phyloP scores from a whole-genome alignment of 148 eudicot species.

The Heliosperma pusillum region DNA sequence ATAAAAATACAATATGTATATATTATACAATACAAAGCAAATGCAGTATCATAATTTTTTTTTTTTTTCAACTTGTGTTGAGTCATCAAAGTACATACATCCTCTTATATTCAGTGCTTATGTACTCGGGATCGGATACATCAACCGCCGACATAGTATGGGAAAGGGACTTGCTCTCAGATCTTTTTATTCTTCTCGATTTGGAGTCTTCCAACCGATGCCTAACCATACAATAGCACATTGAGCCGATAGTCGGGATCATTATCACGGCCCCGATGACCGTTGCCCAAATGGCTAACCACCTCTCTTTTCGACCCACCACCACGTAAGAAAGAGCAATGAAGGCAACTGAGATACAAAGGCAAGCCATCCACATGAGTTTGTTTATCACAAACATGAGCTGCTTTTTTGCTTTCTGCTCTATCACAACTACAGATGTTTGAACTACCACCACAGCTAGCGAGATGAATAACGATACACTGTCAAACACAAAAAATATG shows the following conservation, averaged over 20 bases:
- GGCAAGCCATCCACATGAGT: constrained; percentile 96
- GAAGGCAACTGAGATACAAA: constrained; percentile 76
- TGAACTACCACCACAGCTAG: constrained; percentile 95
- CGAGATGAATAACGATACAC: constrained; percentile 79
- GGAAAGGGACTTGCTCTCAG: constrained; percentile 57
- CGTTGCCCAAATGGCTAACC: constrained; percentile 86
- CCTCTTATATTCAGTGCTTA: constrained; percentile 59
- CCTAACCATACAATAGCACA: constrained; percentile 79
- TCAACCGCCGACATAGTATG: constrained; percentile 50
- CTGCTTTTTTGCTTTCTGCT: constrained; percentile 83
- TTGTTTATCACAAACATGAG: constrained; percentile 95
- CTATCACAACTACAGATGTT: constrained; percentile 87
- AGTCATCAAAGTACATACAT: constrained; percentile 74
- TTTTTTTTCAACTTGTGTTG: background rate
- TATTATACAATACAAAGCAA: constrained; percentile 1
- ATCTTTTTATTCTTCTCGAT: constrained; percentile 56
- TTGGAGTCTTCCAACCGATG: constrained; percentile 62
- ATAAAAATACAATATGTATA: constrained; percentile 12
- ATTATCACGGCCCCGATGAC: constrained; percentile 76
- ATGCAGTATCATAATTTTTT: background rate
- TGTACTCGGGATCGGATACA: constrained; percentile 60
- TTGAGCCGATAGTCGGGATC: constrained; percentile 82
- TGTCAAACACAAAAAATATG: constrained; percentile 78
- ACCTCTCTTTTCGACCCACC: constrained; percentile 58
- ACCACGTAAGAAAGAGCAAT: constrained; percentile 81